Base-by-base conservation (phyloP, 768 basidiomycete genomes). In the Lyophyllum atratum region DNA sequence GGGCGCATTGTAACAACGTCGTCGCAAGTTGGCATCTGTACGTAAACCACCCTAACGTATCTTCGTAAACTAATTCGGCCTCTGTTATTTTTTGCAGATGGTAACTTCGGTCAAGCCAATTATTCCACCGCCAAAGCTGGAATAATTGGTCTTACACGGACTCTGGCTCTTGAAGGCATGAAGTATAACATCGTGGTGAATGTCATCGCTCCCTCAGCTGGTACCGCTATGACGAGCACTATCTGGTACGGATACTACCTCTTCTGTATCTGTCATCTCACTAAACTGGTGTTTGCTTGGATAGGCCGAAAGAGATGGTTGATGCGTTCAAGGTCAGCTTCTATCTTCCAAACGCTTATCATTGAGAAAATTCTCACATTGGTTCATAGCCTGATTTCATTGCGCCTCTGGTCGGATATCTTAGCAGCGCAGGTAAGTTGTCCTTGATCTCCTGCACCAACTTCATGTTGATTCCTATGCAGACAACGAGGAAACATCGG, bases 1-100 rank as follows among this genome's bases (percentile, higher is more conserved):
- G 97, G 97, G 26, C 86, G 97, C 43, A 95, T 99, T 66, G 83
- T 98, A 51, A 96, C 92, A 28, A 98, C 95, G n/a, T 83, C 86
- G 58, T 98, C 95, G 2, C 87, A 89, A 68, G 93, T 93, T 49
- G 96, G 95, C 57, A 86, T 98, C 52, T 94, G 93, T 95, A 66
- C 66, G 92, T 80, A 9, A 28, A 29, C 26, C 25, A 37, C 33
- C 10, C 31, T 40, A 45, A 15, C 14, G 28, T 48, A 34, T 24
- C 21, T 34, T 52, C 19, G 47, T n/a, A 26, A 47, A 17, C 37
- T 52, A 6, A 49, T 42, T 49, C 26, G 3, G 28, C 25, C 25
- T 28, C 21, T 55, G 54, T 29, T 25, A 45, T 52, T 34, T 34
- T 14, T 37, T 55, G 12, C 6, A 95, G 93, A 95, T 65, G 95